Evolutionary conservation across 2,329 filamentous ascomycete genomes (phyloP).

Genomic region (Knoxdaviesia capensis): DNA sequence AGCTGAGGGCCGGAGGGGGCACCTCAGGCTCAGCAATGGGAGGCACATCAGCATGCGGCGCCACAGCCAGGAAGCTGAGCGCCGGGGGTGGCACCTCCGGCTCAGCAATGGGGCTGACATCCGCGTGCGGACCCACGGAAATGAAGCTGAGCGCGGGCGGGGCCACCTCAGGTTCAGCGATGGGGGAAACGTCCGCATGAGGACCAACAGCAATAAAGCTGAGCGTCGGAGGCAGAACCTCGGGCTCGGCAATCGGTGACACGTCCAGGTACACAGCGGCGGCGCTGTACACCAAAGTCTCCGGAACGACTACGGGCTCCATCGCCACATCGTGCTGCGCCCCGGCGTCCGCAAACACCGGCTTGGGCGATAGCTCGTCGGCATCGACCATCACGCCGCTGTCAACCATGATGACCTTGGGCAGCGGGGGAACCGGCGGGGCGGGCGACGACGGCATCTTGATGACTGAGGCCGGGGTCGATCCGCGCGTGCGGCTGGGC

Average conservation of each 20-base stretch:
- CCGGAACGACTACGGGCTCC: slow-evolving; percentile 11
- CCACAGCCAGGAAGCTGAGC: slow-evolving; percentile 10
- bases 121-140: no score
- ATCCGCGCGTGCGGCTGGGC: slow-evolving; percentile 28
- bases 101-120: slow-evolving; percentile 6
- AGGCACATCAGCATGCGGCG: slow-evolving; percentile 13
- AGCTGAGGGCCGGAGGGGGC: no score
- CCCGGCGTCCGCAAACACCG: slow-evolving; percentile 17
- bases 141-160: not conserved
- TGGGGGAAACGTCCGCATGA: slow-evolving; percentile 8
- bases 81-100: slow-evolving; percentile 10
- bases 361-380: slow-evolving; percentile 12
- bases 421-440: slow-evolving; percentile 26
- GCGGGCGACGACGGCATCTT: slow-evolving; percentile 22
- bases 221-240: not conserved
- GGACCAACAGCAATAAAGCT: slow-evolving; percentile 1
- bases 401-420: slow-evolving; percentile 36
- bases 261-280: no score
- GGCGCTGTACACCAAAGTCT: not conserved
- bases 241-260: slow-evolving; percentile 10
- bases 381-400: slow-evolving; percentile 41
- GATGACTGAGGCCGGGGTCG: slow-evolving; percentile 26
- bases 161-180: slow-evolving; percentile 8
- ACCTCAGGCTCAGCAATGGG: not conserved
- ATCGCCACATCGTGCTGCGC: slow-evolving; percentile 29